Conservation (phyloP, 805 yeast genomes). For the Gaillardinia entomophila region DNA sequence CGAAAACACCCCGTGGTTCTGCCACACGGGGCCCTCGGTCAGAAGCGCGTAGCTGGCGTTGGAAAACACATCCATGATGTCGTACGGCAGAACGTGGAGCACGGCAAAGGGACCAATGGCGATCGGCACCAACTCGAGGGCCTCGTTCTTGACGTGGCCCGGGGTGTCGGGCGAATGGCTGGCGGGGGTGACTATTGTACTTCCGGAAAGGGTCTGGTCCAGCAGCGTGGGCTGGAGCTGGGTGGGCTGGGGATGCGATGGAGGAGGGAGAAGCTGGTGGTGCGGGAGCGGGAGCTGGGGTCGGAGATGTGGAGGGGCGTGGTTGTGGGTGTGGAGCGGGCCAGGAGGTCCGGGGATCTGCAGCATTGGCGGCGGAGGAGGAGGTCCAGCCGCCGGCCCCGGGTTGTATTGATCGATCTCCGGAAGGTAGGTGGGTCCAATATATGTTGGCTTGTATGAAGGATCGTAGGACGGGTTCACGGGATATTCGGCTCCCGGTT, state of each 20-base stretch:
- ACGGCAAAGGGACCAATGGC: conserved; percentile 29
- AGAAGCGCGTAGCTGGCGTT: conserved; percentile 26
- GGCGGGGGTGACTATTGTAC: conserved; percentile 1
- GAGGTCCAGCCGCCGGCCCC: too few relatives aligned
- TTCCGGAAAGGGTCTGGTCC: not conserved
- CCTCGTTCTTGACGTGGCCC: not conserved
- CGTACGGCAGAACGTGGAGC: conserved; percentile 26
- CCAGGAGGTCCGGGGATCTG: conserved; percentile 1
- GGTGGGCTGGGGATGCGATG: not conserved
- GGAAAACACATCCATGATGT: conserved; percentile 25
- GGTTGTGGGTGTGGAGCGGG: conserved; percentile 1
- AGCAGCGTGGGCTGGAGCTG: conserved; percentile 1
- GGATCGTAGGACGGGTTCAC: too few relatives aligned
- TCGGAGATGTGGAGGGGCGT: conserved; percentile 3
- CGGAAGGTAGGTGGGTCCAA: conserved; percentile 11
- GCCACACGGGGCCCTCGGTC: conserved; percentile 30
- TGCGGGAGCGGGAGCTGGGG: not conserved
- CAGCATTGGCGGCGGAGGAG: conserved; percentile 3
- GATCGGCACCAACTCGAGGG: conserved; percentile 17
- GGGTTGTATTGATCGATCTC: not conserved
- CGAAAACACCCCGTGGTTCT: conserved; percentile 34
- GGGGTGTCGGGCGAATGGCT: conserved; percentile 1
- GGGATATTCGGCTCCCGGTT: too few relatives aligned
- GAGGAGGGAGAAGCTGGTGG: not conserved
- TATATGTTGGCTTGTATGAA: too few relatives aligned